Percentiles rank a stretch among this genome's conserved stretches.
Conservation (phyloP, 1,284 basidiomycete species). For the Tylopilus sp. region DNA sequence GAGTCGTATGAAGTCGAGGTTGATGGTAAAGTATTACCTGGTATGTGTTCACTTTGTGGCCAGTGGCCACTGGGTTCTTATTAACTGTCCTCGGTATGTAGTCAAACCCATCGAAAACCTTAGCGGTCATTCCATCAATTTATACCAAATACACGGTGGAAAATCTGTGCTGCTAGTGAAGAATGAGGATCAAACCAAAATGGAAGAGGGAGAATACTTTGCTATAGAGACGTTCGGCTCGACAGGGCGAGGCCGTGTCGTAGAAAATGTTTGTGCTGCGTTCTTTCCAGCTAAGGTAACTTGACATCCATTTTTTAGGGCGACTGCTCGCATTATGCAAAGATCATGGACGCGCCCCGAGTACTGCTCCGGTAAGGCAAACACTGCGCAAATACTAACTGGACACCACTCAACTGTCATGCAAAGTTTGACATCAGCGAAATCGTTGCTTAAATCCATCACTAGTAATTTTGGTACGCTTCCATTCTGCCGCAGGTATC, state of each 20-base stretch:
- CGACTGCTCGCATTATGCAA: conserved; percentile 92
- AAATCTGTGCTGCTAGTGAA: conserved; percentile 92
- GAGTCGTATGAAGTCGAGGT: conserved; percentile 97
- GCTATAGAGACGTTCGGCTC: conserved; percentile 99
- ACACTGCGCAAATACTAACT: not conserved
- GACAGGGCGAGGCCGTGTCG: conserved; percentile 90
- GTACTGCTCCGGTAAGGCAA: conserved; percentile 60
- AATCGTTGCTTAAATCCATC: conserved; percentile 83
- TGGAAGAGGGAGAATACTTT: conserved; percentile 99
- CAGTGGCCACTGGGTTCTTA: not conserved
- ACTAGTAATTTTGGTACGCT: conserved; percentile 92
- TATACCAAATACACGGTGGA: conserved; percentile 82
- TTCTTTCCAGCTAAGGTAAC: conserved; percentile 4
- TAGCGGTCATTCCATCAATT: conserved; percentile 86
- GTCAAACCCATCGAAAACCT: conserved; percentile 90
- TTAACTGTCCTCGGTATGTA: conserved; percentile 30
- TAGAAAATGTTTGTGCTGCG: conserved; percentile 62
- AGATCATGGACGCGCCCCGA: conserved; percentile 62
- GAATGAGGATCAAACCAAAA: conserved; percentile 86
- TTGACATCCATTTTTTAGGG: conserved; percentile 49
- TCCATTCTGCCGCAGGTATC: conserved; percentile 93
- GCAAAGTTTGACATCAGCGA: conserved; percentile 75
- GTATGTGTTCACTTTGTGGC: conserved; percentile 42
- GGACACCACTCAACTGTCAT: conserved; percentile 5
- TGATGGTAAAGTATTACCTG: conserved; percentile 77